phyloP scores from a whole-genome alignment of 1,284 basidiomycete species.

The Heterobasidion parviporum region DNA sequence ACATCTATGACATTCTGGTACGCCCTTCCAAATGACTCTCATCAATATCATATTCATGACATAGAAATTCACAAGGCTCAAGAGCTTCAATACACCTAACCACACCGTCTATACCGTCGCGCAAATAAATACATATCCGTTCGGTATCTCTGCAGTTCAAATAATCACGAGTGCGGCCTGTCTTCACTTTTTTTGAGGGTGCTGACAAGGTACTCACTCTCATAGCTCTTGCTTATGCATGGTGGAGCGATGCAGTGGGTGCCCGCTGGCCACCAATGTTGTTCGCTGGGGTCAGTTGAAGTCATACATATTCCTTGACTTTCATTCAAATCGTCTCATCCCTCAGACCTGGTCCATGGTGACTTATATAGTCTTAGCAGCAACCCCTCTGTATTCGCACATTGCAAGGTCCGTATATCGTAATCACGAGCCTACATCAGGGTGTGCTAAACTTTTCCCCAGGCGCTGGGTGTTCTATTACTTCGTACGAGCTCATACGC shows the following conservation, averaged over 20 bases:
- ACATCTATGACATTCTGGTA: conserved; percentile 36
- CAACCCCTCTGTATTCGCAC: conserved; percentile 26
- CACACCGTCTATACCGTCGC: conserved; percentile 30
- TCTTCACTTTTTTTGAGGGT: background rate
- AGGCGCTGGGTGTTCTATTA: conserved; percentile 35
- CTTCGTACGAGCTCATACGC: conserved; percentile 15
- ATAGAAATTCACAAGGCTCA: conserved; percentile 21
- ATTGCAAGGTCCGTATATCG: conserved; percentile 19
- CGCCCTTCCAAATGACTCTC: background rate
- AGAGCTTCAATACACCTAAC: conserved; percentile 35
- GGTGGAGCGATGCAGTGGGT: conserved; percentile 45
- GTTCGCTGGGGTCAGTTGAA: conserved; percentile 27
- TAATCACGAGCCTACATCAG: too few species aligned
- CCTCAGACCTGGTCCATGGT: conserved; percentile 25
- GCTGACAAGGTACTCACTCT: background rate
- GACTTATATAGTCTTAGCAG: conserved; percentile 25
- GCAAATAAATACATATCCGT: conserved; percentile 37
- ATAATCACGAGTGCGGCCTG: conserved; percentile 24
- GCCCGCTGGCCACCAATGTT: conserved; percentile 55
- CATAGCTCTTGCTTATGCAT: conserved; percentile 27
- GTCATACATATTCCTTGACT: too few species aligned
- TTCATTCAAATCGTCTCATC: background rate
- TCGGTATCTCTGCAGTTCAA: conserved; percentile 31
- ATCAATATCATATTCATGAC: background rate
- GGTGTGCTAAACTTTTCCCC: background rate